Evolutionary conservation across 345 rosid genomes (phyloP).

Genomic region (Lumnitzera racemosa): DNA sequence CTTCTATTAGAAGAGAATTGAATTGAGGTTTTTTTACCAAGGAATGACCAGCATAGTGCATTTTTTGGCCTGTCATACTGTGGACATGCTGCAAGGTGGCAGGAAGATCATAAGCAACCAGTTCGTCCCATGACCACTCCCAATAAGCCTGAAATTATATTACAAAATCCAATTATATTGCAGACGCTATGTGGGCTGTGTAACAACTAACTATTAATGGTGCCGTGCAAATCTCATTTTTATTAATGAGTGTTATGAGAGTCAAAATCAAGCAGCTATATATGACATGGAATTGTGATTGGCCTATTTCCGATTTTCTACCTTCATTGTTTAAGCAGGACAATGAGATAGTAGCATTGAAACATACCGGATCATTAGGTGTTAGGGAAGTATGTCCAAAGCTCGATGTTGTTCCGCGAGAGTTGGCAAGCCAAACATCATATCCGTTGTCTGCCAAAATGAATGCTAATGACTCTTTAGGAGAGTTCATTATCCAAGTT

Average conservation of each 20-base stretch:
- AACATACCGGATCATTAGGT: conserved; percentile 19
- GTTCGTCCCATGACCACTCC: conserved; percentile 42
- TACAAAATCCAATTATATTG: not conserved
- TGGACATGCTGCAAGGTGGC: conserved; percentile 17
- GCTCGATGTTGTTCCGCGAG: conserved; percentile 33
- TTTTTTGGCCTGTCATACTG: conserved; percentile 23
- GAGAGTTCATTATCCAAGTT: conserved; percentile 26
- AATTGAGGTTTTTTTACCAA: conserved; percentile 13
- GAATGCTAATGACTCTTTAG: conserved; percentile 26
- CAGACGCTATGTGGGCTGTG: too few species aligned
- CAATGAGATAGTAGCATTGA: too few species aligned
- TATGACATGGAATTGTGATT: too few species aligned
- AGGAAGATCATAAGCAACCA: conserved; percentile 22
- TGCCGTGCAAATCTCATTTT: too few species aligned
- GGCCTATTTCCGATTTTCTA: too few species aligned
- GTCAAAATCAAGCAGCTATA: too few species aligned
- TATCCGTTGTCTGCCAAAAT: conserved; percentile 31
- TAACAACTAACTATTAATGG: too few species aligned
- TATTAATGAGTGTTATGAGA: too few species aligned
- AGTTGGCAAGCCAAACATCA: conserved; percentile 40
- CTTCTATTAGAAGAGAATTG: not conserved
- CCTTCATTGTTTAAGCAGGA: too few species aligned
- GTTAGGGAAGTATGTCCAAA: conserved; percentile 22
- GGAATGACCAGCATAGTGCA: conserved; percentile 34
- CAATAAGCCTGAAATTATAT: conserved; percentile 23